phyloP scores from a whole-genome alignment of 306 rosid species.

The Glycyrrhiza uralensis region DNA sequence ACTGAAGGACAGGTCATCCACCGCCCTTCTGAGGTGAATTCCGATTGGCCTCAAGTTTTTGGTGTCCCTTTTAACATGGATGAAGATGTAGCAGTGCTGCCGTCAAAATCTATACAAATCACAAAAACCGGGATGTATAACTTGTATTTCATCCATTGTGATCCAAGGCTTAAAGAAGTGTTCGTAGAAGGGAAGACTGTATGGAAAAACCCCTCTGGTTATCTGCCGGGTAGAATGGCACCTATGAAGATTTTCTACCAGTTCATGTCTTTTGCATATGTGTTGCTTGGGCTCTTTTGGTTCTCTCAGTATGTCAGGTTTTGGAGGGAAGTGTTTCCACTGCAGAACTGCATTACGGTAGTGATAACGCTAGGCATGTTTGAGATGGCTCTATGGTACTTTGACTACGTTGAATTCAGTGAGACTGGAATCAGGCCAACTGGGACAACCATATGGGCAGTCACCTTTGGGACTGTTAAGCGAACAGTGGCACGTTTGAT shows the following conservation, averaged over 20 bases:
- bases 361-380: constrained; percentile 95
- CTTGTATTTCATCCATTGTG: constrained; percentile 93
- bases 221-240: constrained; percentile 98
- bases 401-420: constrained; percentile 88
- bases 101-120: constrained; percentile 55
- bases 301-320: constrained; percentile 85
- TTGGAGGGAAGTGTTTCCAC: constrained; percentile 83
- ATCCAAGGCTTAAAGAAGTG: constrained; percentile 65
- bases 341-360: constrained; percentile 90
- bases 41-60: constrained; percentile 84
- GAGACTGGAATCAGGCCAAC: constrained; percentile 90
- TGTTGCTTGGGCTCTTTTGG: constrained; percentile 88
- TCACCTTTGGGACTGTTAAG: constrained; percentile 79
- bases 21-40: constrained; percentile 58
- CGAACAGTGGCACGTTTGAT: constrained; percentile 81
- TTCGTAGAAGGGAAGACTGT: constrained; percentile 82
- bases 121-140: constrained; percentile 92
- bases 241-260: constrained; percentile 84
- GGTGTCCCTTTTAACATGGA: constrained; percentile 57
- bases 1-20: constrained; percentile 74
- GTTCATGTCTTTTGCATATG: constrained; percentile 87
- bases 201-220: constrained; percentile 92
- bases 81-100: constrained; percentile 55
- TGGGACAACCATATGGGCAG: constrained; percentile 91
- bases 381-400: constrained; percentile 93